A percentile compares a stretch with the other conserved stretches of the same genome.
phyloP scores from a whole-genome alignment of 768 basidiomycete genomes.

The Pholiota molesta region DNA sequence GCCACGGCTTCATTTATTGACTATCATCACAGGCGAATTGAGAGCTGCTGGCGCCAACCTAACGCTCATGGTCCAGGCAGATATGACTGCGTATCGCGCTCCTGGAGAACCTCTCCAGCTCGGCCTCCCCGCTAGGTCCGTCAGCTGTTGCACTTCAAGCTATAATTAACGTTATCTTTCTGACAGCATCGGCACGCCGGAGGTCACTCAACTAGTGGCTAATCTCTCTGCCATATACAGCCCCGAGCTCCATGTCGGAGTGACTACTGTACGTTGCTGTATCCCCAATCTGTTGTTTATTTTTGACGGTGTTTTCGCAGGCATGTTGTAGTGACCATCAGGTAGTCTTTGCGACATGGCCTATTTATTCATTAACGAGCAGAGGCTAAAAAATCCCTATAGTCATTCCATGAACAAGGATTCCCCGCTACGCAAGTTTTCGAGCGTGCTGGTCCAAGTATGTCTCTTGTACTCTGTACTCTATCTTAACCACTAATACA shows the following conservation, averaged over 20 bases:
- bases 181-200: constrained; percentile 74
- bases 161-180: neutral
- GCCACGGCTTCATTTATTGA: constrained; percentile 4
- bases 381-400: neutral
- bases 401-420: constrained; percentile 83
- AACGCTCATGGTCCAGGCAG: constrained; percentile 86
- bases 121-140: constrained; percentile 73
- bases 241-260: constrained; percentile 74
- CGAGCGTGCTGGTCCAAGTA: constrained; percentile 79
- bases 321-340: constrained; percentile 95
- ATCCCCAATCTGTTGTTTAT: neutral
- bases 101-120: constrained; percentile 82
- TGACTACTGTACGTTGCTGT: constrained; percentile 50
- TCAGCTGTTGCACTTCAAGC: constrained; percentile 9
- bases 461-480: constrained; percentile 20
- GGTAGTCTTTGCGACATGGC: constrained; percentile 41
- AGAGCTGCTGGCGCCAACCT: constrained; percentile 62
- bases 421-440: constrained; percentile 89
- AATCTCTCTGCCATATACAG: constrained; percentile 82
- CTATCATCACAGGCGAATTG: constrained; percentile 45
- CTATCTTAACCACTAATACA: constrained; percentile 2
- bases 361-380: too few species aligned
- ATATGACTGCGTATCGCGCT: constrained; percentile 88
- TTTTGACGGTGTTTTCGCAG: constrained; percentile 27
- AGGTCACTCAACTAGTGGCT: constrained; percentile 73